Conservation (phyloP, 352 stramenopile genomes). For the Phytophthora boehmeriae region DNA sequence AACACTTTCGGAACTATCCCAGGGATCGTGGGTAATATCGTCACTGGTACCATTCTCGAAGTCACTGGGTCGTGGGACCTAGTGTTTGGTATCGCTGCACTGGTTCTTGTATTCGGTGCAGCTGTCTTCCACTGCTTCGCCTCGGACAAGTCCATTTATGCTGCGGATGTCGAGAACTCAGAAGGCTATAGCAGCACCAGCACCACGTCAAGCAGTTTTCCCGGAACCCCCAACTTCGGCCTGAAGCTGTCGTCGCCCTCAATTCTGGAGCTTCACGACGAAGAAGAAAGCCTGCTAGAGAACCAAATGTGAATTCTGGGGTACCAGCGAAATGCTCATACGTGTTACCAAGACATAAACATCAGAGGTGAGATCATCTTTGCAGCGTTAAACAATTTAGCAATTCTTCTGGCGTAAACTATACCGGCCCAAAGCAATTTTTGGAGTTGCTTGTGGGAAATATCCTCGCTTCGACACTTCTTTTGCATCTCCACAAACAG, state of each 20-base stretch:
- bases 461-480: conserved; percentile 54
- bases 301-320: conserved; percentile 29
- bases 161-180: conserved; percentile 5
- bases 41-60: conserved; percentile 82
- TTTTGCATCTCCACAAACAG: conserved; percentile 82
- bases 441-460: conserved; percentile 49
- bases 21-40: conserved; percentile 85
- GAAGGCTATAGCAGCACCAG: conserved; percentile 34
- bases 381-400: conserved; percentile 18
- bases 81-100: conserved; percentile 80
- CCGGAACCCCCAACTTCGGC: conserved; percentile 33
- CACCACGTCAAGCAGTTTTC: conserved; percentile 40
- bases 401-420: conserved; percentile 39
- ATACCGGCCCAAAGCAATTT: conserved; percentile 73
- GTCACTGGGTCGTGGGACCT: conserved; percentile 79
- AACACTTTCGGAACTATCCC: conserved; percentile 88
- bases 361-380: background rate
- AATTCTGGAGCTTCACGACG: conserved; percentile 44
- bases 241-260: conserved; percentile 34
- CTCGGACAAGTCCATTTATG: conserved; percentile 82
- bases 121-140: conserved; percentile 79
- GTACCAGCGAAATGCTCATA: conserved; percentile 1
- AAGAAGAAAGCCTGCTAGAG: conserved; percentile 62
- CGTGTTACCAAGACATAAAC: background rate
- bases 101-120: conserved; percentile 72